Conservation (phyloP, 805 yeast species). For the Yarrowia hollandica region DNA sequence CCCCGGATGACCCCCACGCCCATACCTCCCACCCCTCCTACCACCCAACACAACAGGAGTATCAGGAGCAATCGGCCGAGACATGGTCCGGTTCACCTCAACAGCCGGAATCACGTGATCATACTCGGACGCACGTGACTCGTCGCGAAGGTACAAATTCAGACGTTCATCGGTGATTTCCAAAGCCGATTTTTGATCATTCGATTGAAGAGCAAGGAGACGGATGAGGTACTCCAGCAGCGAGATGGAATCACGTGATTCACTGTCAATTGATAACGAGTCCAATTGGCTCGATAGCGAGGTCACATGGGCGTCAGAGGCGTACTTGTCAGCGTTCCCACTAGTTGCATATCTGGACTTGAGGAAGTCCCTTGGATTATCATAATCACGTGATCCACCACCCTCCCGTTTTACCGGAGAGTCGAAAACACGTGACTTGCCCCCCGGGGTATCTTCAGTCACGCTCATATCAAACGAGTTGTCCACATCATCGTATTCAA, state of each 20-base stretch:
- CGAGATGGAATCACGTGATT: conserved; percentile 47
- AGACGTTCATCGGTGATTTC: conserved; percentile 67
- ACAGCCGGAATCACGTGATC: not conserved
- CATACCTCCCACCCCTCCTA: not conserved
- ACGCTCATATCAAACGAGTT: conserved; percentile 40
- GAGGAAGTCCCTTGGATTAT: not conserved
- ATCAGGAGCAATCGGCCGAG: conserved; percentile 6
- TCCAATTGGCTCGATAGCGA: not conserved
- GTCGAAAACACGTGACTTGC: not conserved
- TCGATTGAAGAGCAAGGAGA: conserved; percentile 58
- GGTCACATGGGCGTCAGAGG: conserved; percentile 7
- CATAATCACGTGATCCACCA: not conserved
- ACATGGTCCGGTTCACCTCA: not conserved
- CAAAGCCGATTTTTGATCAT: conserved; percentile 55
- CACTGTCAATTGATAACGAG: conserved; percentile 28
- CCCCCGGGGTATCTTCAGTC: conserved; percentile 33
- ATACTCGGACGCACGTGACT: conserved; percentile 37
- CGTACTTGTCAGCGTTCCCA: too few relatives aligned
- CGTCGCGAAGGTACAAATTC: conserved; percentile 61
- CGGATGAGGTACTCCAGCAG: conserved; percentile 64
- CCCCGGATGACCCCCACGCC: not conserved
- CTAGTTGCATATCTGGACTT: too few relatives aligned
- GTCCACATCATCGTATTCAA: conserved; percentile 31
- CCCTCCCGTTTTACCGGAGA: not conserved
- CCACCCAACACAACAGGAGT: conserved; percentile 1